Evolutionary conservation across 2,329 filamentous ascomycete species (phyloP).

Genomic region (Hypoxylon sp.): DNA sequence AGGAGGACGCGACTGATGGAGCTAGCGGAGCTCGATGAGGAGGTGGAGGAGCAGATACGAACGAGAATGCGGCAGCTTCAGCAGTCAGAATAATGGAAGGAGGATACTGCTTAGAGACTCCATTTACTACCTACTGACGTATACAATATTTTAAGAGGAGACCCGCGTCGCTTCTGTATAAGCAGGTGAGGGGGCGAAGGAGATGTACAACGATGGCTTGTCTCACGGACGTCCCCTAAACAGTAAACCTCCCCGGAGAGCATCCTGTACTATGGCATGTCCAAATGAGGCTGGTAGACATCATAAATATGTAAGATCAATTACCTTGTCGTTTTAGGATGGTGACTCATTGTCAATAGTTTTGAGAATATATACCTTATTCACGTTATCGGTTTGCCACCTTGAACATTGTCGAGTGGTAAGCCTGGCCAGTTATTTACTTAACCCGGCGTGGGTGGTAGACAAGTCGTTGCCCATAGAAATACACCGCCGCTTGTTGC

Average conservation of each 20-base stretch:
- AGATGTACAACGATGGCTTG: neutral
- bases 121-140: neutral
- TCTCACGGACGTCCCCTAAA: neutral
- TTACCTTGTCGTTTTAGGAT: neutral
- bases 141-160: neutral
- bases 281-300: neutral
- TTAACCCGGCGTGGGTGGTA: neutral
- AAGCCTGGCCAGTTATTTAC: neutral
- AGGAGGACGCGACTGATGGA: constrained; percentile 30
- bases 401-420: neutral
- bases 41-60: constrained; percentile 32
- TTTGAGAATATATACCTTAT: neutral
- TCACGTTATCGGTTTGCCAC: neutral
- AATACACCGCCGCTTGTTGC: neutral
- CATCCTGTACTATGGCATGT: neutral
- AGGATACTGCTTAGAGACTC: neutral
- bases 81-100: constrained; percentile 8
- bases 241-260: neutral
- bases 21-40: constrained; percentile 34
- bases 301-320: neutral
- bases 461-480: neutral
- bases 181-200: neutral
- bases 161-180: neutral
- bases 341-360: neutral
- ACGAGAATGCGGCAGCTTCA: constrained; percentile 29